Conservation (phyloP, 352 stramenopile species). For the Halophytophthora batemanensis region DNA sequence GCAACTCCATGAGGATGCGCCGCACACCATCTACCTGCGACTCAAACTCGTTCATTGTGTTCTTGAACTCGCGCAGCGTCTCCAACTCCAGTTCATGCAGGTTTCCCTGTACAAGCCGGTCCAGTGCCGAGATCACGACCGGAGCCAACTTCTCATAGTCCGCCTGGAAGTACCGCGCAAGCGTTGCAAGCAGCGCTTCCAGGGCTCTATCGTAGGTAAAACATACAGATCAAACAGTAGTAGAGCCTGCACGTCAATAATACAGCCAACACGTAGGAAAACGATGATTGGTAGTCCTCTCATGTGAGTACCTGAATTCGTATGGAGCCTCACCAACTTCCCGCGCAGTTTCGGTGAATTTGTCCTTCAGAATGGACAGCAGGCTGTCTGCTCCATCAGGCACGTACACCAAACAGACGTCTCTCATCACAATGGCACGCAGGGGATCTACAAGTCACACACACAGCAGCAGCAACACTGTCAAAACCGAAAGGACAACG, state of each 20-base stretch:
- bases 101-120: slow-evolving; percentile 46
- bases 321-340: slow-evolving; percentile 43
- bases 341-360: slow-evolving; percentile 34
- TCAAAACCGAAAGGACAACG: too few relatives aligned
- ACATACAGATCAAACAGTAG: neutral
- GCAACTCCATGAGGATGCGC: slow-evolving; percentile 59
- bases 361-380: slow-evolving; percentile 50
- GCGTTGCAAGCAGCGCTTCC: slow-evolving; percentile 51
- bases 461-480: too few relatives aligned
- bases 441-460: slow-evolving; percentile 20
- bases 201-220: slow-evolving; percentile 25
- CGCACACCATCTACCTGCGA: slow-evolving; percentile 58
- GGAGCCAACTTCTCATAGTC: slow-evolving; percentile 48
- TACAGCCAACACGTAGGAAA: too few relatives aligned
- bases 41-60: slow-evolving; percentile 76
- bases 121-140: slow-evolving; percentile 38
- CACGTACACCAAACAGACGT: slow-evolving; percentile 43
- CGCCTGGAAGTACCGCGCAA: slow-evolving; percentile 51
- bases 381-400: slow-evolving; percentile 44
- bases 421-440: slow-evolving; percentile 48
- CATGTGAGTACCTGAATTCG: slow-evolving; percentile 65
- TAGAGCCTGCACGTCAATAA: neutral
- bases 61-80: slow-evolving; percentile 66
- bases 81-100: slow-evolving; percentile 50
- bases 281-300: too few relatives aligned